Base-by-base conservation (phyloP, 495 filamentous ascomycete species). In the Chaetomium cochliodes region DNA sequence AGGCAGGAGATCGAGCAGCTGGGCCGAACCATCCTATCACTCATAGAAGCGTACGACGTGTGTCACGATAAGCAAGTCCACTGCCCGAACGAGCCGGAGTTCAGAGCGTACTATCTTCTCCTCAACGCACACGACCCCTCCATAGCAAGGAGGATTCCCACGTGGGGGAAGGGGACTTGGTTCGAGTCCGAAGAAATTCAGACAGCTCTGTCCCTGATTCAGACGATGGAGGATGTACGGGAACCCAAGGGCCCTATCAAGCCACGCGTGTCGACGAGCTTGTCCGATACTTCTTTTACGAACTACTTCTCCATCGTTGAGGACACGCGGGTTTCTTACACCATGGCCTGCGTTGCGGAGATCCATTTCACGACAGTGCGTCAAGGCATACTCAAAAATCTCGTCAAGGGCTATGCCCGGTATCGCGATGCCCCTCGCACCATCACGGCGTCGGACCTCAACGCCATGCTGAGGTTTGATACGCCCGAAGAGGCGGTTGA, bases 1-100 rank as follows among this genome's bases (percentile, higher is more conserved):
- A 90, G 92, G 60, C 93, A 97, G 74, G 96, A 99, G 73, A 84
- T 91, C 23, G 93, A 99, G 74, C 96, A 98, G 70, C 83, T 99
- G 16, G 88, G 90, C 67, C 90, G 92, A 68, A 90, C 93, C 0
- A 82, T 97, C 57, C 81, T 94, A 7, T 96, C 93, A 0, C 79
- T 99, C 4, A 90, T 92, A 72, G 90, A 96, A 65, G 88, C 92
- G 63, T 96, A 96, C 71, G 92, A 96, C 59, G 88, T 92, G 64
- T 88, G 87, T 72, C 77, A 74, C 23, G 74, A 76, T 20, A 79
- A 80, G 56, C 70, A 70, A 1, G 77, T 84, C 25, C 50, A 62
- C 16, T 84, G 81, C 57, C 72, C 78, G 57, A 96, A 97, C 67
- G 94, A 98, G 72, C 80, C 87, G 16, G 94, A 99, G 73, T 96